Evolutionary conservation across 139 green algal genomes (phyloP).

Genomic region (Coelastrella sp.): DNA sequence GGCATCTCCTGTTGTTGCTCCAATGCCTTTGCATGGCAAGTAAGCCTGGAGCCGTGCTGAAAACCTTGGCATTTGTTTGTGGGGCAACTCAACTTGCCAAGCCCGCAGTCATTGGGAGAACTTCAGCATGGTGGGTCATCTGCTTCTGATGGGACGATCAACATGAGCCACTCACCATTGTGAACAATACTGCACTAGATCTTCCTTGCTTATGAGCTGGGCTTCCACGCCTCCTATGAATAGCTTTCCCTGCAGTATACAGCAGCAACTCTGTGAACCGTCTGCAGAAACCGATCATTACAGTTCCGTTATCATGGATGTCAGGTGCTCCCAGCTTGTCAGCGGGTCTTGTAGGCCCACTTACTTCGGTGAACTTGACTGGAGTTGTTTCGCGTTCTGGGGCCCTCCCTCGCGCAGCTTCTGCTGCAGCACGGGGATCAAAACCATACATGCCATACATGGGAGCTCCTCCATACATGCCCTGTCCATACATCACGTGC

Average conservation of each 20-base stretch:
- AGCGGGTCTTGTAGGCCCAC: neutral
- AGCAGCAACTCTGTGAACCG: neutral
- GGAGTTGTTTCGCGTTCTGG: constrained; percentile 14
- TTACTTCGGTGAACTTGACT: constrained; percentile 38
- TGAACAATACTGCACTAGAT: constrained; percentile 66
- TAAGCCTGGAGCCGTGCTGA: too few species aligned
- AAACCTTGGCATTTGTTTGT: too few species aligned
- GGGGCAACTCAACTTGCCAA: too few species aligned
- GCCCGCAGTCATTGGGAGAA: too few species aligned
- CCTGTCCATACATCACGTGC: constrained; percentile 36
- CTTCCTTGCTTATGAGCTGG: constrained; percentile 61
- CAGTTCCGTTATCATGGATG: too few species aligned
- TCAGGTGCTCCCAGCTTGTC: neutral
- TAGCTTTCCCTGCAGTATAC: constrained; percentile 66
- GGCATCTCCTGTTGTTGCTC: neutral
- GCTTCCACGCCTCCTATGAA: constrained; percentile 75
- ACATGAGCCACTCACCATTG: constrained; percentile 60
- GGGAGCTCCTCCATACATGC: constrained; percentile 32
- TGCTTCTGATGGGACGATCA: too few species aligned
- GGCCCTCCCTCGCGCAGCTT: constrained; percentile 1
- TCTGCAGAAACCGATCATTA: too few species aligned
- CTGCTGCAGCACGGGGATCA: neutral
- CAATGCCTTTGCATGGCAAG: neutral
- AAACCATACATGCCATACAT: constrained; percentile 46
- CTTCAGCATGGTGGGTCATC: too few species aligned